These are phyloP conservation scores for Boletellus ananas DNA, from an alignment of 768 basidiomycete species.

Conservation along the genomic window DNA sequence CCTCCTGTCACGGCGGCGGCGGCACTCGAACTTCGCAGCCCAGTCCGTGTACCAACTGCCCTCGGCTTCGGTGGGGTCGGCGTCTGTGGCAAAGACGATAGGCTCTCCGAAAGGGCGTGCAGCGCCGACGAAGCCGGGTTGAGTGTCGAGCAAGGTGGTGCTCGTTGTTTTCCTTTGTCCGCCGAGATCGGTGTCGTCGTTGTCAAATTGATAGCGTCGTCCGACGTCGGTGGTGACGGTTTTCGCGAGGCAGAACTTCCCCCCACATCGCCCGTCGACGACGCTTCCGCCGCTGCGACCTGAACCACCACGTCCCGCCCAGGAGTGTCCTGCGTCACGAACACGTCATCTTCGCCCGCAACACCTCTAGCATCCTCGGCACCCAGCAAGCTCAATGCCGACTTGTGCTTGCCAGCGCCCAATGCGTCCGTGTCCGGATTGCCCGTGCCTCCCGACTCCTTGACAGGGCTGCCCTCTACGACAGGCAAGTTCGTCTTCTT, in stretches of 20 bases:
- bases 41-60: conserved; percentile 47
- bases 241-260: conserved; percentile 13
- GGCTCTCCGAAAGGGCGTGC: conserved; percentile 59
- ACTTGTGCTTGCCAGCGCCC: neutral
- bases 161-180: conserved; percentile 25
- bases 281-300: conserved; percentile 8
- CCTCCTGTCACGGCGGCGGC: neutral
- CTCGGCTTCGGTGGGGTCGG: conserved; percentile 29
- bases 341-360: conserved; percentile 5
- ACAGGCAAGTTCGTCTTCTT: conserved; percentile 43
- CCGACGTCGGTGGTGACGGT: neutral
- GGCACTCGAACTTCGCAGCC: conserved; percentile 41
- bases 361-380: neutral
- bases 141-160: conserved; percentile 15
- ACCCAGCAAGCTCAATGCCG: neutral
- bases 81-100: conserved; percentile 47
- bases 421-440: neutral
- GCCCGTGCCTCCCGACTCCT: conserved; percentile 25
- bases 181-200: conserved; percentile 9
- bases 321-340: conserved; percentile 1
- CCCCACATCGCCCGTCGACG: neutral
- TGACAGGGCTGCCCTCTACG: conserved; percentile 46
- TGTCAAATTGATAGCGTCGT: conserved; percentile 11
- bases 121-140: conserved; percentile 41
- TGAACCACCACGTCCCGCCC: conserved; percentile 5